Evolutionary conservation across 495 filamentous ascomycete genomes (phyloP).

Genomic region (Talaromyces proteolyticus): DNA sequence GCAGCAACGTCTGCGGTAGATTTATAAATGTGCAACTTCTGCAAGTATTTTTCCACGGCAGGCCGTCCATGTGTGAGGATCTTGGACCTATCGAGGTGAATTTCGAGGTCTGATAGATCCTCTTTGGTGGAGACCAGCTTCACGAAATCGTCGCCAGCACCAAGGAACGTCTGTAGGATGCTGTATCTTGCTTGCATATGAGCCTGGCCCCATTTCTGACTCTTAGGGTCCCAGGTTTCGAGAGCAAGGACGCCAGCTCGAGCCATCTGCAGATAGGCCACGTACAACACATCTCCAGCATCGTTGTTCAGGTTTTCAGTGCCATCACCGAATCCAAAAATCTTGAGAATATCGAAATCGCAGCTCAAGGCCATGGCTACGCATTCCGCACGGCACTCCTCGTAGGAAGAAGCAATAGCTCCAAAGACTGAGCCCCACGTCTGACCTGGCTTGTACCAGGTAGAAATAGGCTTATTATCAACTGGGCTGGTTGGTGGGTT

Average conservation of each 20-base stretch:
- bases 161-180: slow-evolving; percentile 84
- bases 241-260: slow-evolving; percentile 77
- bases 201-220: slow-evolving; percentile 86
- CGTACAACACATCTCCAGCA: slow-evolving; percentile 81
- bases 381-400: slow-evolving; percentile 79
- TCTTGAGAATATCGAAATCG: slow-evolving; percentile 80
- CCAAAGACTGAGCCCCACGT: slow-evolving; percentile 94
- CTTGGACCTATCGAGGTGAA: slow-evolving; percentile 76
- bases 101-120: slow-evolving; percentile 74
- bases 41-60: slow-evolving; percentile 83
- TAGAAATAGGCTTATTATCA: slow-evolving; percentile 66
- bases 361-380: slow-evolving; percentile 91
- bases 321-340: slow-evolving; percentile 87
- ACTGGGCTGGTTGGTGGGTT: slow-evolving; percentile 79
- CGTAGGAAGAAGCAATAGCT: slow-evolving; percentile 76
- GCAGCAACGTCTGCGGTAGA: slow-evolving; percentile 75
- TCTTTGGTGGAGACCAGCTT: slow-evolving; percentile 65
- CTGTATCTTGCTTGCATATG: slow-evolving; percentile 94
- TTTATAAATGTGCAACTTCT: slow-evolving; percentile 91
- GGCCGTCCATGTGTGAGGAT: slow-evolving; percentile 64
- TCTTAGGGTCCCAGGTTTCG: slow-evolving; percentile 85
- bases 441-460: slow-evolving; percentile 89
- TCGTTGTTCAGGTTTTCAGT: slow-evolving; percentile 61
- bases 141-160: slow-evolving; percentile 76
- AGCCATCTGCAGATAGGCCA: slow-evolving; percentile 86